A percentile compares a stretch with the other conserved stretches of the same genome.
These are phyloP conservation scores for Phyllosticta citribraziliensis DNA, from an alignment of 2,329 filamentous ascomycete genomes.

Conservation along the genomic window DNA sequence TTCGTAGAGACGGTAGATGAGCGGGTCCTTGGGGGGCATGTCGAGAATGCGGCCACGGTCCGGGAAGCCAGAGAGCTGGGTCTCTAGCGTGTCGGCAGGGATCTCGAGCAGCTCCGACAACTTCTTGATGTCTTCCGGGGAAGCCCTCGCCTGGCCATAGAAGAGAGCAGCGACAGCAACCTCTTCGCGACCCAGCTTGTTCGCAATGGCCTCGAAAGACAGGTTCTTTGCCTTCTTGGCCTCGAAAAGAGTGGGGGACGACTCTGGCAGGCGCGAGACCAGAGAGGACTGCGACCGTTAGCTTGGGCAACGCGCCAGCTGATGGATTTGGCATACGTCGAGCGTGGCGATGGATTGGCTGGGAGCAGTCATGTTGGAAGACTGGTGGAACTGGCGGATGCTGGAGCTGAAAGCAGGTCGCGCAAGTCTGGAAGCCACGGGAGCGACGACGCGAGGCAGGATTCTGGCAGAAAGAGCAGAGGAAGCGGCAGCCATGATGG, in stretches of 20 bases:
- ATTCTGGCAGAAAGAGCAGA: conserved; percentile 19
- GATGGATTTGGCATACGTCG: conserved; percentile 17
- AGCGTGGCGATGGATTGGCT: conserved; percentile 29
- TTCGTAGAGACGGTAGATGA: conserved; percentile 88
- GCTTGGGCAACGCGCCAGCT: not conserved
- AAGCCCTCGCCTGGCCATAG: conserved; percentile 75
- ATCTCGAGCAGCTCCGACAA: conserved; percentile 58
- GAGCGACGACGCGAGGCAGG: conserved; percentile 22
- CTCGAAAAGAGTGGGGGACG: conserved; percentile 65
- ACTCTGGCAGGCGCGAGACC: conserved; percentile 57
- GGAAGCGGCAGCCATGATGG: conserved; percentile 6
- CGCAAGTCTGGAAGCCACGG: conserved; percentile 15
- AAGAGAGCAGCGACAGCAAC: conserved; percentile 82
- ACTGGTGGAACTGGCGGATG: conserved; percentile 19
- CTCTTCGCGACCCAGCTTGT: conserved; percentile 65
- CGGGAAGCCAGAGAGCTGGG: conserved; percentile 62
- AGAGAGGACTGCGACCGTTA: conserved; percentile 48
- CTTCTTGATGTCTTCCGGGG: conserved; percentile 56
- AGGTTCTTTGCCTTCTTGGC: conserved; percentile 69
- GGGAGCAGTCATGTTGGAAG: conserved; percentile 22
- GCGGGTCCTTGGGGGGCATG: conserved; percentile 75
- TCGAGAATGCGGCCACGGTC: conserved; percentile 70
- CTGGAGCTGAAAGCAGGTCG: conserved; percentile 17
- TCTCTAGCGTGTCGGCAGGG: conserved; percentile 44
- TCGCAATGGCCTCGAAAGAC: conserved; percentile 69